Conservation (phyloP, 176 grass and related monocot species). For the Oryza coarctata region DNA sequence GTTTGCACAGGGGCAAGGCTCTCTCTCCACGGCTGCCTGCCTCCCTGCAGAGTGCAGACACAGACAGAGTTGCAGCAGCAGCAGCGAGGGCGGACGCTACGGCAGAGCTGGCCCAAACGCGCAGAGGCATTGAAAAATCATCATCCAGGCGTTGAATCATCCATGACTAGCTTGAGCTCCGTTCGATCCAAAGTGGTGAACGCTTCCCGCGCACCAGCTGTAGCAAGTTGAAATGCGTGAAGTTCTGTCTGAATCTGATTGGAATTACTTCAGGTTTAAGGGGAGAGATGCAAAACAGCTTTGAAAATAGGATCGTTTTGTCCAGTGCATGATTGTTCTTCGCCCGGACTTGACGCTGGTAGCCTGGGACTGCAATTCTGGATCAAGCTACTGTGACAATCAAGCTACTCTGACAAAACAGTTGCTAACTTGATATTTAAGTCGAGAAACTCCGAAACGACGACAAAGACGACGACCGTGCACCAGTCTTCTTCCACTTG, state of each 20-base stretch:
- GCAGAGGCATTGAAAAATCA: background rate
- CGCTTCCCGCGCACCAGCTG: background rate
- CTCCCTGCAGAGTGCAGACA: background rate
- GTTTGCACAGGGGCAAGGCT: background rate
- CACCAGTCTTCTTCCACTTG: background rate
- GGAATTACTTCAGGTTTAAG: background rate
- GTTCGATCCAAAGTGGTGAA: background rate
- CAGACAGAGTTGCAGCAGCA: background rate
- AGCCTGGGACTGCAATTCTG: background rate
- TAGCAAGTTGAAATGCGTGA: background rate
- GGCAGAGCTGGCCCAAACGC: background rate
- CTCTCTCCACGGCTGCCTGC: background rate
- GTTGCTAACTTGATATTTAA: background rate
- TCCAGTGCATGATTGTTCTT: conserved; percentile 3
- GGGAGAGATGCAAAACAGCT: background rate
- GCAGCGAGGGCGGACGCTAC: background rate
- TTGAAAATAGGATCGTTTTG: background rate
- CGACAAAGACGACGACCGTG: background rate
- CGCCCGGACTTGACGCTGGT: background rate
- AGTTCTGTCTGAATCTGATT: background rate
- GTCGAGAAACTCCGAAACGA: background rate
- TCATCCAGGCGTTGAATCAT: background rate
- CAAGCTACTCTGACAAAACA: background rate
- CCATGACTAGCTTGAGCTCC: background rate
- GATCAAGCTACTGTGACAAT: too few relatives aligned